Conservation (phyloP, 2,329 filamentous ascomycete species). For the Aphanocladium album region DNA sequence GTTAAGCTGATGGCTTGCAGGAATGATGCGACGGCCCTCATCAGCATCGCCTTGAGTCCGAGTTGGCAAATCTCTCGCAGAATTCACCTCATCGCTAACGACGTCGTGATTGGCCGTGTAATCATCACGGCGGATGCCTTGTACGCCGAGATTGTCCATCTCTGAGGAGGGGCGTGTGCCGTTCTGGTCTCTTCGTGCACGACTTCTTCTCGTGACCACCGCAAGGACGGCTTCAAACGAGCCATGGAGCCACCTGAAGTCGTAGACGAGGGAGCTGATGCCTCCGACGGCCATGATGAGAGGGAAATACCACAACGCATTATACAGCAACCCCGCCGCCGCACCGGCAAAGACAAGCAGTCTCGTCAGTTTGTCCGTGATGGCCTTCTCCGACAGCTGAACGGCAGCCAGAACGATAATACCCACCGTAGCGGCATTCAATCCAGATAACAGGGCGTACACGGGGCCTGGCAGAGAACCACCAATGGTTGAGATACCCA, state of each 20-base stretch:
- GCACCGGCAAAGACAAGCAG: slow-evolving; percentile 59
- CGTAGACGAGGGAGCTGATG: slow-evolving; percentile 47
- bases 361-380: slow-evolving; percentile 59
- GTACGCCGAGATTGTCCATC: neutral
- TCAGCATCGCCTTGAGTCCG: neutral
- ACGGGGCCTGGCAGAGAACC: slow-evolving; percentile 55
- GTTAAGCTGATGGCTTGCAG: slow-evolving; percentile 28
- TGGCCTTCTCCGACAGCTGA: slow-evolving; percentile 60
- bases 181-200: neutral
- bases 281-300: slow-evolving; percentile 55
- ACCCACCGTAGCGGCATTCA: slow-evolving; percentile 68
- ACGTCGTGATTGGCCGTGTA: slow-evolving; percentile 6
- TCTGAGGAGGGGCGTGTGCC: neutral
- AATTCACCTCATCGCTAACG: neutral
- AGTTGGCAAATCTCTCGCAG: neutral
- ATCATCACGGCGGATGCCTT: slow-evolving; percentile 6
- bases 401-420: slow-evolving; percentile 67
- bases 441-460: slow-evolving; percentile 65
- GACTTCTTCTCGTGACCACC: neutral
- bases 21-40: slow-evolving; percentile 20
- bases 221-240: slow-evolving; percentile 5
- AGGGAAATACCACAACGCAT: slow-evolving; percentile 71
- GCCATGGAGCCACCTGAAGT: slow-evolving; percentile 47
- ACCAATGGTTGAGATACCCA: slow-evolving; percentile 58
- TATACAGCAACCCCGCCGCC: slow-evolving; percentile 63